These are phyloP conservation scores for Vanrija sp. DNA, from an alignment of 1,284 basidiomycete genomes.

Conservation along the genomic window DNA sequence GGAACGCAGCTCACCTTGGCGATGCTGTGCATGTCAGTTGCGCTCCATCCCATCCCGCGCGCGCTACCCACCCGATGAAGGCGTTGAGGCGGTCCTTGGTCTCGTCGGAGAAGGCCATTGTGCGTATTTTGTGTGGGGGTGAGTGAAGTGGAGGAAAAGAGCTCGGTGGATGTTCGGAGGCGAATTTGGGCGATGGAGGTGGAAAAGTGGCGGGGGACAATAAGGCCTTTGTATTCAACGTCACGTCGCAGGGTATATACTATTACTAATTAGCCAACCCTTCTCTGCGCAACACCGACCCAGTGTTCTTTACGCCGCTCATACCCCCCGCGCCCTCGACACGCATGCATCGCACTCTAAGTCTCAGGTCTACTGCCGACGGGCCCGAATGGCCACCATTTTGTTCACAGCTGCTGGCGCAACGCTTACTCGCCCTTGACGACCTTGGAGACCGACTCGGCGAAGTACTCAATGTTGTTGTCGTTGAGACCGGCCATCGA, in stretches of 20 bases:
- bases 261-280: too few species aligned
- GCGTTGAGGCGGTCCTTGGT: constrained; percentile 50
- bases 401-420: constrained; percentile 49
- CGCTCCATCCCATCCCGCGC: not conserved
- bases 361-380: too few species aligned
- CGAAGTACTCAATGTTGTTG: constrained; percentile 83
- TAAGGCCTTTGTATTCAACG: not conserved
- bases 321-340: too few species aligned
- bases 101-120: constrained; percentile 50
- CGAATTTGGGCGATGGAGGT: not conserved
- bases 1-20: constrained; percentile 14
- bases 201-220: not conserved
- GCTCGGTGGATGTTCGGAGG: too few species aligned
- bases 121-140: not conserved
- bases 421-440: constrained; percentile 61
- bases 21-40: constrained; percentile 7
- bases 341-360: not conserved
- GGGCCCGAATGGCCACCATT: not conserved
- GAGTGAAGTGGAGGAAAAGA: not conserved
- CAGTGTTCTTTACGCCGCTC: too few species aligned
- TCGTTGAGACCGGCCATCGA: constrained; percentile 95
- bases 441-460: constrained; percentile 73
- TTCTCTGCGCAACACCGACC: too few species aligned
- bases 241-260: too few species aligned
- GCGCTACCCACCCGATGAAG: constrained; percentile 40